Evolutionary conservation across 2,329 filamentous ascomycete genomes (phyloP).

Genomic region (Nemania serpens): DNA sequence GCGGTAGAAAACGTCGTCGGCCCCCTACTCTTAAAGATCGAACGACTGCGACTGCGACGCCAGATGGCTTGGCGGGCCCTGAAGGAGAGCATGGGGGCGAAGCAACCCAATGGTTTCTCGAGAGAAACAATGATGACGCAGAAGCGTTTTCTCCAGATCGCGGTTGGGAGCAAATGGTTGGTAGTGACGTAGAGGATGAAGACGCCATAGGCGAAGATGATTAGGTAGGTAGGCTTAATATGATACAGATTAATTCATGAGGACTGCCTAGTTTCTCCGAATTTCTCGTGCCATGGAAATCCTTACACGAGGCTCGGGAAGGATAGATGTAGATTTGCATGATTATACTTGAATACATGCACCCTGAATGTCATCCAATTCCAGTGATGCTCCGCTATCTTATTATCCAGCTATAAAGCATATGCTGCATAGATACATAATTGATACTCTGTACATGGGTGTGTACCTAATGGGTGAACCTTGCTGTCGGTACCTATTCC

Average conservation of each 20-base stretch:
- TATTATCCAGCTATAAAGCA: background rate
- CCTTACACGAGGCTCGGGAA: background rate
- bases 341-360: no score
- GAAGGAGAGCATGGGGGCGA: slow-evolving; percentile 20
- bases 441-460: background rate
- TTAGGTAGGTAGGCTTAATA: slow-evolving; percentile 9
- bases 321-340: background rate
- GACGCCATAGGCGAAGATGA: slow-evolving; percentile 36
- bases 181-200: slow-evolving; percentile 35
- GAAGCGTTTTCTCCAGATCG: slow-evolving; percentile 23
- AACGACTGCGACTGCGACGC: slow-evolving; percentile 1
- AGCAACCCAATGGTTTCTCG: slow-evolving; percentile 17
- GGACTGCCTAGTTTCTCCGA: no score
- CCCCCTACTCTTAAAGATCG: slow-evolving; percentile 18
- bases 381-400: no score
- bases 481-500: slow-evolving; percentile 21
- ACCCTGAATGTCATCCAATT: no score
- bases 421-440: background rate
- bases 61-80: slow-evolving; percentile 1
- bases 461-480: background rate
- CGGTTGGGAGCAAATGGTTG: slow-evolving; percentile 22
- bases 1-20: slow-evolving; percentile 27
- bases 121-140: slow-evolving; percentile 35
- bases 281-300: background rate
- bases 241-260: no score